These are phyloP conservation scores for Ampelocalamus luodianensis DNA, from an alignment of 176 grass and related monocot species.

Conservation along the genomic window DNA sequence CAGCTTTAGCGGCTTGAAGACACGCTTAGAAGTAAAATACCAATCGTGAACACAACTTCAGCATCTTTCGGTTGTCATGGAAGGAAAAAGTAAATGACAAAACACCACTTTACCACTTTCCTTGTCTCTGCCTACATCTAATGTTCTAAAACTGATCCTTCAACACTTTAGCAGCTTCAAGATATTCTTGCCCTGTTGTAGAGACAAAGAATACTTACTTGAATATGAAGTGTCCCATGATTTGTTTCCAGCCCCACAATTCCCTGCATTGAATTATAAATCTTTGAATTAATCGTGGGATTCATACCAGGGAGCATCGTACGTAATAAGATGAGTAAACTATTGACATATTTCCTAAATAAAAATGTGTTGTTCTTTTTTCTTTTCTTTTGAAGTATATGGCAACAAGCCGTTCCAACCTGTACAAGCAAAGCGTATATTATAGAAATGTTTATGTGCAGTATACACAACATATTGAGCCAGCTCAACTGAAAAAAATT, in stretches of 20 bases:
- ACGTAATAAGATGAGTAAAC: not conserved
- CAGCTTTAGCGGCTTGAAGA: not conserved
- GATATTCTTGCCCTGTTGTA: constrained; percentile 20
- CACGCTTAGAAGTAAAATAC: not conserved
- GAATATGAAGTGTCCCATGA: constrained; percentile 71
- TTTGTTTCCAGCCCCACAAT: constrained; percentile 82
- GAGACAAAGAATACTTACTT: constrained; percentile 56
- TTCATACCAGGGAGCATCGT: not conserved
- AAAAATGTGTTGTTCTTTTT: not conserved
- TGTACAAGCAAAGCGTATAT: constrained; percentile 14
- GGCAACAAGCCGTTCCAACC: not conserved
- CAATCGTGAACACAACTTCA: not conserved
- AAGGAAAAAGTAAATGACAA: not conserved
- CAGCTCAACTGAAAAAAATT: not conserved
- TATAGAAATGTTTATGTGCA: not conserved
- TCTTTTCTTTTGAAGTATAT: not conserved
- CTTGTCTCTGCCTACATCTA: constrained; percentile 18
- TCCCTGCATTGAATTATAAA: constrained; percentile 55
- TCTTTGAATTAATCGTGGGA: not conserved
- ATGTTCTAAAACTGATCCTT: not conserved
- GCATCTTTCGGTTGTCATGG: not conserved
- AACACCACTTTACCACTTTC: constrained; percentile 10
- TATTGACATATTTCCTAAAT: not conserved
- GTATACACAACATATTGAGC: not conserved
- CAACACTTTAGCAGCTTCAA: not conserved